These are phyloP conservation scores for Auricularia sp. DNA, from an alignment of 768 basidiomycete genomes.

Conservation along the genomic window DNA sequence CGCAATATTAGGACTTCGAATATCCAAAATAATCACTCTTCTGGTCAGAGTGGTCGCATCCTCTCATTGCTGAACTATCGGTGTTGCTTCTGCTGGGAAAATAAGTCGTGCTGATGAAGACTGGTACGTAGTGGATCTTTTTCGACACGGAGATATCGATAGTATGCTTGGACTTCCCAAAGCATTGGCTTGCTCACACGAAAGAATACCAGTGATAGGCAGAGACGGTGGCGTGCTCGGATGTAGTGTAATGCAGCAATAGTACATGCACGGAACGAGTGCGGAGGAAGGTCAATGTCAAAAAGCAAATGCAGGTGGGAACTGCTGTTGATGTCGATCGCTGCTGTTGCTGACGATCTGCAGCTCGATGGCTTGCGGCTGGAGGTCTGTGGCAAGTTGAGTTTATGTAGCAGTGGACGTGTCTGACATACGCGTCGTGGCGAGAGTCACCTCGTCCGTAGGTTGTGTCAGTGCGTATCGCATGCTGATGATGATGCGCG, in stretches of 20 bases:
- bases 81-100: too few species aligned
- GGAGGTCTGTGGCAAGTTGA: neutral
- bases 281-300: too few species aligned
- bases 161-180: too few species aligned
- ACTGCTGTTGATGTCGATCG: neutral
- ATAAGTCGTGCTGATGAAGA: too few species aligned
- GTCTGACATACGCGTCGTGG: neutral
- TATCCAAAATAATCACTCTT: neutral
- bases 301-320: too few species aligned
- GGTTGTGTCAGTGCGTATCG: neutral
- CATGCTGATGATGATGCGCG: conserved; percentile 1
- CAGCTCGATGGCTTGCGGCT: neutral
- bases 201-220: too few species aligned
- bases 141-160: too few species aligned
- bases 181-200: too few species aligned
- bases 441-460: neutral
- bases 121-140: too few species aligned
- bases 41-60: conserved; percentile 44
- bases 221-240: too few species aligned
- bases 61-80: conserved; percentile 20
- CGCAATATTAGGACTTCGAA: neutral
- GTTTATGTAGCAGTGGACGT: neutral
- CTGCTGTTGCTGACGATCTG: neutral
- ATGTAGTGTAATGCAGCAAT: too few species aligned
- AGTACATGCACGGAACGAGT: too few species aligned